A percentile compares a stretch with the other conserved stretches of the same genome.
phyloP scores from a whole-genome alignment of 495 filamentous ascomycete species.

The Penicillium odoratum region DNA sequence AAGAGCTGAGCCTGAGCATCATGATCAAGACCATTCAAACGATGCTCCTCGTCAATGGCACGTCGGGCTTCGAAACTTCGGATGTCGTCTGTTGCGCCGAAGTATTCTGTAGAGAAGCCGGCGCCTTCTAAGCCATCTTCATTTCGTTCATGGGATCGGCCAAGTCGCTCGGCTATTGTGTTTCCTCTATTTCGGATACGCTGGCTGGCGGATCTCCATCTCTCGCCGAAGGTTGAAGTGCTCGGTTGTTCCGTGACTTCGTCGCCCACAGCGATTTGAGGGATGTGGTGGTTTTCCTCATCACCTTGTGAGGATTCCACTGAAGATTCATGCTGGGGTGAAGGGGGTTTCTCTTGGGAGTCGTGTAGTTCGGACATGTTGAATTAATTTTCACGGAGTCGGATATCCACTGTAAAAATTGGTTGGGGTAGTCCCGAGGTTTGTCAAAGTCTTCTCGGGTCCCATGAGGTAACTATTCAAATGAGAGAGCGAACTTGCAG shows the following conservation, averaged over 20 bases:
- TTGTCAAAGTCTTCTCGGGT: not conserved
- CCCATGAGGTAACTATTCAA: not conserved
- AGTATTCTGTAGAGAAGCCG: slow-evolving; percentile 26
- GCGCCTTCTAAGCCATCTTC: slow-evolving; percentile 30
- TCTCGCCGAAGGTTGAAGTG: slow-evolving; percentile 6
- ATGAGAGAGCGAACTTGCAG: not conserved
- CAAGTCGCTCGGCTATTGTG: slow-evolving; percentile 26
- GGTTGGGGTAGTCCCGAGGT: not conserved
- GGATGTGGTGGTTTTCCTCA: not conserved
- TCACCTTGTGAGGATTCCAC: slow-evolving; percentile 7
- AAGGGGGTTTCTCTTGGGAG: slow-evolving; percentile 16
- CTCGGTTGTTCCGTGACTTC: slow-evolving; percentile 16
- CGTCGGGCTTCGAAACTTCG: slow-evolving; percentile 20
- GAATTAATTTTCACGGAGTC: not conserved
- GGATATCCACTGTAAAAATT: not conserved
- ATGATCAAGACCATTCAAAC: slow-evolving; percentile 12
- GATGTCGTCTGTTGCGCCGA: slow-evolving; percentile 33
- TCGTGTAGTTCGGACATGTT: slow-evolving; percentile 14
- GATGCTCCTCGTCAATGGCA: slow-evolving; percentile 20
- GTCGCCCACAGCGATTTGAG: slow-evolving; percentile 6
- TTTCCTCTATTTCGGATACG: slow-evolving; percentile 21
- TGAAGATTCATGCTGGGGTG: slow-evolving; percentile 14
- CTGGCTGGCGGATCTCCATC: slow-evolving; percentile 28
- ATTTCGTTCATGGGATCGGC: slow-evolving; percentile 28
- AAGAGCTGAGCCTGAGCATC: slow-evolving; percentile 29